Base-by-base conservation (phyloP, 2,329 filamentous ascomycete species). In the Pezicula radicicola region DNA sequence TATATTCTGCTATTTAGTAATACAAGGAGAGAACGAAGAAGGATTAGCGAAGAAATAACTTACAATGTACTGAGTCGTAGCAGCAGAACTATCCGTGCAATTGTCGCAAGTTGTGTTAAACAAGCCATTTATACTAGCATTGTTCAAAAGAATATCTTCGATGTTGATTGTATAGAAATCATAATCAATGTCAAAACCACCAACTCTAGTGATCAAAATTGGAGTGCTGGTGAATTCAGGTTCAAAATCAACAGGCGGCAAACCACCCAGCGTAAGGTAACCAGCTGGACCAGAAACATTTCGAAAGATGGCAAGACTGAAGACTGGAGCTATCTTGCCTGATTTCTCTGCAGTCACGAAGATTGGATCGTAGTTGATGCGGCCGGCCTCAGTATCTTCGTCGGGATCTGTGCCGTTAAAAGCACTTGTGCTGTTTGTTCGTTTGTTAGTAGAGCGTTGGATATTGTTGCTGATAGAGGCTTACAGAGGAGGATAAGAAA, bases 281-380 rank as follows among this genome's bases (percentile, higher is more conserved):
- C 77, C 75, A 4, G 70, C 72, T 19, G 65, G 57, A 0, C 59
- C 52, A 1, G 48, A 48, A 13, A 55, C 48, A 15, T 63, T 62
- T 8, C 73, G 64, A 13, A 71, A 66, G 16, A 80, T 65, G 1
- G 72, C 75, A n/a, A 80, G 64, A 57, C 70, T 74, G 67, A 79
- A 81, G 13, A 76, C 59, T 0, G 76, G 69, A 0, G 70, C 60
- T 10, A 75, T 72, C 13, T 72, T 60, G 18, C 71, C 68, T 30
- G 73, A 61, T 45, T 70, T 63, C 58, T 70, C 73, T 71, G 80
- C 74, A 42, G 67, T 75, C 9, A 69, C 73, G 58, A 81, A 72
- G 12, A 81, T 59, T 0, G 78, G 74, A 47, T 73, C 69, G 65
- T 82, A 81, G 1, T 62, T 47, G 2, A 63, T 46, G 40, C 37